A percentile compares a stretch with the other conserved stretches of the same genome.
phyloP scores from a whole-genome alignment of 192 early-diverging fungal genomes.

The Phycomyces blakesleeanus region DNA sequence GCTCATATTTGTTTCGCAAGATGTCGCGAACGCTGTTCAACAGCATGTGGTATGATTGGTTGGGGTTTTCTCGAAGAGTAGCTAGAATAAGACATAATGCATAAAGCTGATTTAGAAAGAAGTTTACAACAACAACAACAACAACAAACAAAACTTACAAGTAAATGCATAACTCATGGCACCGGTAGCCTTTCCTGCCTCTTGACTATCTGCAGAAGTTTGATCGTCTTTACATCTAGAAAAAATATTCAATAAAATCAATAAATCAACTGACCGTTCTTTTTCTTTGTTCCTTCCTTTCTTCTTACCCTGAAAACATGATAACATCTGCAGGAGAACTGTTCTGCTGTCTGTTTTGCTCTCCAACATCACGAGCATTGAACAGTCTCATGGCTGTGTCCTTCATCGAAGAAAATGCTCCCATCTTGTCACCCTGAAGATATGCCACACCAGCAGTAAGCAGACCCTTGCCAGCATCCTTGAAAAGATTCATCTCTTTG shows the following conservation, averaged over 20 bases:
- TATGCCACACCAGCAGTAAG: conserved; percentile 45
- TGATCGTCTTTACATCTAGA: conserved; percentile 73
- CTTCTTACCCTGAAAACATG: conserved; percentile 75
- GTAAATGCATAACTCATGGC: conserved; percentile 76
- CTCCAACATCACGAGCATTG: conserved; percentile 30
- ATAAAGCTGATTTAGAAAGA: not conserved
- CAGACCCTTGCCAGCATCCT: conserved; percentile 39
- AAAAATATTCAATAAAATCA: not conserved
- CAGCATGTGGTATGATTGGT: conserved; percentile 66
- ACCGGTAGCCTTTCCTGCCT: conserved; percentile 58
- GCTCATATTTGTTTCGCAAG: conserved; percentile 58
- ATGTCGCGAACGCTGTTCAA: conserved; percentile 64
- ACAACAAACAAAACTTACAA: too few species aligned
- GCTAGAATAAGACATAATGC: conserved; percentile 1
- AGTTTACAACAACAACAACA: too few species aligned
- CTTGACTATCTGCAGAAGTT: conserved; percentile 71
- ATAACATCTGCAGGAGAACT: conserved; percentile 62
- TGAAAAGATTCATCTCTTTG: conserved; percentile 43
- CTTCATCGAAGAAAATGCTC: conserved; percentile 32
- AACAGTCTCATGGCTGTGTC: conserved; percentile 39
- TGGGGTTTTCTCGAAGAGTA: conserved; percentile 49
- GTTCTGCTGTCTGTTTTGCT: conserved; percentile 31
- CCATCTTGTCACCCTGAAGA: conserved; percentile 37
- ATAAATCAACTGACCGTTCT: not conserved
- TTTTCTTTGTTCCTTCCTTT: too few species aligned